Conservation (phyloP, 768 basidiomycete species). For the Pulveroboletus sp. region DNA sequence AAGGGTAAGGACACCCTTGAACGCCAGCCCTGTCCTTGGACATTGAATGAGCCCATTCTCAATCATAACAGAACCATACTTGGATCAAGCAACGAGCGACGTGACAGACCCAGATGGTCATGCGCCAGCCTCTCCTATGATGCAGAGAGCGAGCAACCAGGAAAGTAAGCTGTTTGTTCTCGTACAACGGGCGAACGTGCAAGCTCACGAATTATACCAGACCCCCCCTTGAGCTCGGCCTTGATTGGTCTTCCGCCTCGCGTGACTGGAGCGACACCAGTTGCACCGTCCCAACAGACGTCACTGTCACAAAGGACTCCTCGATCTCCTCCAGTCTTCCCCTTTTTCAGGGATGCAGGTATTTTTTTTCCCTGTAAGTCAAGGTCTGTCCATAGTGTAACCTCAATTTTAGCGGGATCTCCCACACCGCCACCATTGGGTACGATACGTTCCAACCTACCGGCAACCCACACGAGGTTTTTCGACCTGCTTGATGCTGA, state of each 20-base stretch:
- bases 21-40: not conserved
- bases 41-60: not conserved
- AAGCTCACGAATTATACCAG: constrained; percentile 2
- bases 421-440: constrained; percentile 35
- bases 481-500: constrained; percentile 71
- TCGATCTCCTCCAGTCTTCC: constrained; percentile 7
- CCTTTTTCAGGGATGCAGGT: constrained; percentile 18
- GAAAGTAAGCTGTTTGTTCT: constrained; percentile 5
- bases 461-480: constrained; percentile 61
- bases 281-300: constrained; percentile 14
- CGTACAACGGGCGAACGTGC: too few relatives aligned
- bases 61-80: not conserved
- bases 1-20: not conserved
- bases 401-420: not conserved
- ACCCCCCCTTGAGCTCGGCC: constrained; percentile 12
- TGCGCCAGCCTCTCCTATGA: not conserved
- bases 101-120: not conserved
- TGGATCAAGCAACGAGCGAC: not conserved
- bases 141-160: not conserved
- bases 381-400: not conserved
- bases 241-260: constrained; percentile 8
- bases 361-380: not conserved
- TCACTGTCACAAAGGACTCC: constrained; percentile 5
- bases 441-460: constrained; percentile 49
- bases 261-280: constrained; percentile 4